A percentile compares a stretch with the other conserved stretches of the same genome.
Conservation (phyloP, 306 rosid genomes). For the Purshia tridentata region DNA sequence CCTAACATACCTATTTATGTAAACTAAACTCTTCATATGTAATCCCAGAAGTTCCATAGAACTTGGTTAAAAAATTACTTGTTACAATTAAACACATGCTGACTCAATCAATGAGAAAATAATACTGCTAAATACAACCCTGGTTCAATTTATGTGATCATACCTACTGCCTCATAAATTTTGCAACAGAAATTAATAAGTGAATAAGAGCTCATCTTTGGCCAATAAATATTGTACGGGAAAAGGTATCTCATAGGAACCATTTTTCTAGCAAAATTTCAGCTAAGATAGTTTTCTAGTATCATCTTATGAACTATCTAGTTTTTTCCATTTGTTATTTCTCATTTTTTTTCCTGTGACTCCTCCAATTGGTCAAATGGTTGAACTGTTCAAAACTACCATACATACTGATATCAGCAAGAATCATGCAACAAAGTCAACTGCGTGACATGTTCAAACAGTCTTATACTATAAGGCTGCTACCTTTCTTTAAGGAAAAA, state of each 20-base stretch:
- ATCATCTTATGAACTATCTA: background rate
- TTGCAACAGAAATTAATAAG: background rate
- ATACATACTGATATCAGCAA: background rate
- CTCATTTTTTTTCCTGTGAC: background rate
- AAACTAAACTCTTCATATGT: background rate
- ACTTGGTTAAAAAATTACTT: background rate
- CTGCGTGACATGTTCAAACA: background rate
- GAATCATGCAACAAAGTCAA: background rate
- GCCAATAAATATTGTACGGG: no score
- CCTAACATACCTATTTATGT: background rate
- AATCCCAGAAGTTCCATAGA: background rate
- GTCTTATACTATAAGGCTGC: background rate
- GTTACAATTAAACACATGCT: background rate
- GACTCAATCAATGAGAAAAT: background rate
- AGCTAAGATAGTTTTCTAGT: no score
- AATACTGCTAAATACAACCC: background rate
- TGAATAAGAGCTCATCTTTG: background rate
- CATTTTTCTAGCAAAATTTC: no score
- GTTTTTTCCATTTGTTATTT: no score
- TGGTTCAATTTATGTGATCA: background rate
- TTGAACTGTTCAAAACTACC: background rate
- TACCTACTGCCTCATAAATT: background rate
- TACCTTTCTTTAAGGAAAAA: background rate
- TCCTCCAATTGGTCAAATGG: background rate
- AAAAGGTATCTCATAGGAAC: no score